Evolutionary conservation across 2,329 filamentous ascomycete genomes (phyloP), one percentile per base, ranked within the genome.

Genomic region (Botrytis hyacinthi): DNA sequence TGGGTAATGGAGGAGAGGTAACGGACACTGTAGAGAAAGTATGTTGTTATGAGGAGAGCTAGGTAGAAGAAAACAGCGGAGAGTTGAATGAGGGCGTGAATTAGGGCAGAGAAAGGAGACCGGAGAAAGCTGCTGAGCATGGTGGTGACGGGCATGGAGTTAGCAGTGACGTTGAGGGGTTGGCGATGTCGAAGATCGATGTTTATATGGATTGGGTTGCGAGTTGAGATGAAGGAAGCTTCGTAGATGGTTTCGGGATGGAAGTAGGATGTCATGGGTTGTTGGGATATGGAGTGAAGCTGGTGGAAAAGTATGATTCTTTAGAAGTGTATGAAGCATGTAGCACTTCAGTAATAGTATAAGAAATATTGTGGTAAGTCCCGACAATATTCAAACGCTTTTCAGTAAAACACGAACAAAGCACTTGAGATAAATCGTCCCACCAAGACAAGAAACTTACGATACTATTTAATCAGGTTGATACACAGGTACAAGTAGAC

Each of bases 171-270:
- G 2, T 32, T 46, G 35, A 5, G 10, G 6, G 26, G 4, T 14
- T 51, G 9, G 26, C 26, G 8, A 7, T 16, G 18, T 8, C 60
- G 32, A 20, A 67, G 26, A 18, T 68, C 65, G 18, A 68, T 68
- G 22, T 20, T 51, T 26, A 67, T 67, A 4, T 51, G 32, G 14
- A 67, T 18, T 5, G 44, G 65, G 26, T 8, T 42, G 48, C 18
- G 35, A 7, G 26, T 42, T 57, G 44, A n/a, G 22, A 67, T 66
- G 14, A 22, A 35, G 22, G 70, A 66, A n/a, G 51, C 9, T 72
- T 72, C 61, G 70, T 57, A 57, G n/a, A 72, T 22, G 12, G 40
- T 54, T 59, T 72, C 46, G 29, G 60, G 60, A 1, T 57, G 35
- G 37, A 57, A 46, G 29, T 37, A 37, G 35, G 37, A 57, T 66